Evolutionary conservation across 2,329 filamentous ascomycete species (phyloP), one percentile per base, ranked within the genome.

Genomic region (Periconia sp.): DNA sequence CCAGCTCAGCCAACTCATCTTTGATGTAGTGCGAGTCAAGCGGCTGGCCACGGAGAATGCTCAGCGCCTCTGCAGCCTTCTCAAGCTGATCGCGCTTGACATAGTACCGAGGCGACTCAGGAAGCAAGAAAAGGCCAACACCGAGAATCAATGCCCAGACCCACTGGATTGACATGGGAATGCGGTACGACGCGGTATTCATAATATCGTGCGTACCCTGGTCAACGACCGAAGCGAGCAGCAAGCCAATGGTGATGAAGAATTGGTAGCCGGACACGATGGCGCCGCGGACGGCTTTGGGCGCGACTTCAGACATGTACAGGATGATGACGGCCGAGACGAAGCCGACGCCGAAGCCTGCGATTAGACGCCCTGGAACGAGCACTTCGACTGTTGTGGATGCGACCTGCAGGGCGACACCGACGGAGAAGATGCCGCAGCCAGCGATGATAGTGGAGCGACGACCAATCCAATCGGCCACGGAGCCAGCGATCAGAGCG

Each of bases 291-390:
- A 94, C 85, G 70, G 88, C 89, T 69, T 76, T 77, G 12, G 78
- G 78, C 80, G 75, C 71, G 65, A 92, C 89, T 73, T 92, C 89
- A 35, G 86, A 89, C 88, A 94, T 92, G 81, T 94, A 95, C n/a
- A 78, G 61, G 46, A 78, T 77, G 59, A 77, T 70, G 38, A 70
- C 52, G 16, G 68, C 68, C 19, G 62, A 68, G 16, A 72, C 61
- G 41, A 72, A 65, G 10, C 70, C 69, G 10, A 73, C 66, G 31
- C 70, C 69, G 19, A 72, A 55, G 5, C 69, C 70, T 19, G 69
- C 69, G 32, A 71, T 63, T 31, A 72, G 61, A 24, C 70, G 65
- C 12, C 70, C 70, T 18, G 61, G 56, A 13, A 72, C 65, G n/a
- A 73, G 65, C 26, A 72, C 28, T 9, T 46, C 43, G 8, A 68